Percentiles rank a stretch among this genome's conserved stretches.
Evolutionary conservation across 192 early-diverging fungal species (phyloP).

Genomic region (Coemansia sp.): DNA sequence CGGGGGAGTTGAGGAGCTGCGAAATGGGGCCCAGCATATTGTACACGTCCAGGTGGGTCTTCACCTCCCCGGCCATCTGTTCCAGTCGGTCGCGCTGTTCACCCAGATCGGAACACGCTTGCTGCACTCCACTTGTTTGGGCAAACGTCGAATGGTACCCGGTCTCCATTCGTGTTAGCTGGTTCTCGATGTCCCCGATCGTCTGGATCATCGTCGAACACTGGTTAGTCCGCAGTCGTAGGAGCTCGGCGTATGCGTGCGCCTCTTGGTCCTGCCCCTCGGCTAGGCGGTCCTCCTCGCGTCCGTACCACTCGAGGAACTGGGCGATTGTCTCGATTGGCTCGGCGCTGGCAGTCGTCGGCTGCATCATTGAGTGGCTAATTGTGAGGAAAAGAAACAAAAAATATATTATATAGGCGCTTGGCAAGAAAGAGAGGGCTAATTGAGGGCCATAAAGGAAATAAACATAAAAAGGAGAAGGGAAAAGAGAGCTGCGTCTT

Average conservation of each 20-base stretch:
- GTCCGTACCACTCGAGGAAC: constrained; percentile 94
- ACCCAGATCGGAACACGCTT: constrained; percentile 80
- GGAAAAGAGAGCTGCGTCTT: no score
- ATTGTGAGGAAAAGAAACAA: no score
- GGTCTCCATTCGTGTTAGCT: constrained; percentile 64
- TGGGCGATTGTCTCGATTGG: constrained; percentile 86
- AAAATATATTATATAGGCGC: background rate
- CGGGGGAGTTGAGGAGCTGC: constrained; percentile 77
- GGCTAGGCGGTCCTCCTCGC: constrained; percentile 79
- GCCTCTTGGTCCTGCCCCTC: constrained; percentile 76
- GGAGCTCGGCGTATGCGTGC: constrained; percentile 64
- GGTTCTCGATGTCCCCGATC: constrained; percentile 57
- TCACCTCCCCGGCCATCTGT: constrained; percentile 58
- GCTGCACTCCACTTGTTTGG: constrained; percentile 74
- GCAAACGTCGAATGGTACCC: constrained; percentile 80
- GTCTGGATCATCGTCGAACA: constrained; percentile 57
- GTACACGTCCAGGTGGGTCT: constrained; percentile 71
- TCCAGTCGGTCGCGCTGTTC: constrained; percentile 33
- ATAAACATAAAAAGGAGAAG: no score
- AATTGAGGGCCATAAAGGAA: no score
- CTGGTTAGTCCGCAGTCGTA: constrained; percentile 10
- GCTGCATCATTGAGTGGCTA: background rate
- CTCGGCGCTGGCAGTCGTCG: constrained; percentile 18
- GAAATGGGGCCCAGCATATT: constrained; percentile 82
- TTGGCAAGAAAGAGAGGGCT: no score